These are phyloP conservation scores for Cutaneotrichosporon daszewskae DNA, from an alignment of 1,284 basidiomycete species.

Conservation along the genomic window DNA sequence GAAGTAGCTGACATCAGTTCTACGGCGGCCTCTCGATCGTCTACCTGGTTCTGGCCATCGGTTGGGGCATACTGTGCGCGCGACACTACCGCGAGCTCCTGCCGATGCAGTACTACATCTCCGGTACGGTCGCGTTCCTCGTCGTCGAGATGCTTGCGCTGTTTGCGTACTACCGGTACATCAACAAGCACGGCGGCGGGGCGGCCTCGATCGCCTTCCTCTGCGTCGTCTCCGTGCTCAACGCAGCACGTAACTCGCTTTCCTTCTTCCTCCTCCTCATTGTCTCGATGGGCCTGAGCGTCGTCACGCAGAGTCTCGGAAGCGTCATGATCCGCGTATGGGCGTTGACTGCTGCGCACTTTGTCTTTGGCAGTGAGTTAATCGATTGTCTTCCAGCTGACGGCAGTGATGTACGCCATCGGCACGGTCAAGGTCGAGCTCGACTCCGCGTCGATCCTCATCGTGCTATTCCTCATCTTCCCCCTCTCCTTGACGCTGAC, in stretches of 20 bases:
- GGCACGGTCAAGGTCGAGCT: constrained; percentile 88
- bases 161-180: constrained; percentile 58
- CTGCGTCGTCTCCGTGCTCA: constrained; percentile 77
- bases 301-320: constrained; percentile 53
- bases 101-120: constrained; percentile 74
- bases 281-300: constrained; percentile 78
- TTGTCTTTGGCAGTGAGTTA: constrained; percentile 66
- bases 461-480: constrained; percentile 79
- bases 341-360: constrained; percentile 57
- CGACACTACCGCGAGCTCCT: constrained; percentile 75
- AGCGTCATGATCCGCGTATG: constrained; percentile 44
- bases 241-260: constrained; percentile 86
- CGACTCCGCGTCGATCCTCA: constrained; percentile 73
- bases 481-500: constrained; percentile 91
- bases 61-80: constrained; percentile 82
- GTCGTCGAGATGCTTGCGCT: constrained; percentile 90
- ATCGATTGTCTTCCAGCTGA: constrained; percentile 50
- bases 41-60: constrained; percentile 62
- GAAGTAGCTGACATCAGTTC: constrained; percentile 56
- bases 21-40: constrained; percentile 76
- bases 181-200: constrained; percentile 78
- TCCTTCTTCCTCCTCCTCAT: constrained; percentile 91
- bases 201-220: constrained; percentile 73
- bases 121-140: constrained; percentile 80
- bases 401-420: constrained; percentile 70